Percentiles rank a stretch among this genome's conserved stretches.
phyloP scores from a whole-genome alignment of 192 early-diverging fungal species.

The Rhizophagus clarus region DNA sequence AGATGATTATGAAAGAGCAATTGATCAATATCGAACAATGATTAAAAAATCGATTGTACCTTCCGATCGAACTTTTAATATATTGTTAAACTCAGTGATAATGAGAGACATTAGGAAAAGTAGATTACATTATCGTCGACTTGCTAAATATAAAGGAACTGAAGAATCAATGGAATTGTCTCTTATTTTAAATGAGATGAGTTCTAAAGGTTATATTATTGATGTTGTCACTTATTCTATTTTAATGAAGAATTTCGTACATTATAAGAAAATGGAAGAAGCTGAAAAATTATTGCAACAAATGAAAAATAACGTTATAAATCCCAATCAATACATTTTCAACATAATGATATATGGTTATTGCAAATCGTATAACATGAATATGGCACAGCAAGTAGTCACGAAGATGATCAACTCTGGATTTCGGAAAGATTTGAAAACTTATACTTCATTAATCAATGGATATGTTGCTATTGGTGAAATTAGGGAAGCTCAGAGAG shows the following conservation, averaged over 20 bases:
- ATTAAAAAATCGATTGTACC: slow-evolving; percentile 1
- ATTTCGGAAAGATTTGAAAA: slow-evolving; percentile 3
- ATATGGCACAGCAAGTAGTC: neutral
- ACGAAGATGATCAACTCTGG: slow-evolving; percentile 5
- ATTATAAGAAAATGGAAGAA: slow-evolving; percentile 16
- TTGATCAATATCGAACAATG: slow-evolving; percentile 26
- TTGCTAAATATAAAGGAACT: neutral
- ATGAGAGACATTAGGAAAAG: neutral
- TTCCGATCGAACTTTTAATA: slow-evolving; percentile 26
- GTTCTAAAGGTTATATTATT: neutral
- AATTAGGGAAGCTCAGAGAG: neutral
- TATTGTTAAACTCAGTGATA: neutral
- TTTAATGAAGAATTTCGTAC: slow-evolving; percentile 15
- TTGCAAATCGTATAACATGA: slow-evolving; percentile 2
- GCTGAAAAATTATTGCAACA: slow-evolving; percentile 18
- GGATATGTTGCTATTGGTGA: slow-evolving; percentile 15
- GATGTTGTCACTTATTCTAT: slow-evolving; percentile 24
- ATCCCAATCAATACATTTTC: slow-evolving; percentile 26
- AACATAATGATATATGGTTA: slow-evolving; percentile 21
- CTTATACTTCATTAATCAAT: slow-evolving; percentile 29
- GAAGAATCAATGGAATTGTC: neutral
- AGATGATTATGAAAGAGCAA: slow-evolving; percentile 18
- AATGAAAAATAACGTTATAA: slow-evolving; percentile 2
- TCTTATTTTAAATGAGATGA: slow-evolving; percentile 22
- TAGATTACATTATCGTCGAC: neutral